Evolutionary conservation across 352 stramenopile genomes (phyloP), one percentile per base, ranked within the genome.

Genomic region (Globisporangium canariense): DNA sequence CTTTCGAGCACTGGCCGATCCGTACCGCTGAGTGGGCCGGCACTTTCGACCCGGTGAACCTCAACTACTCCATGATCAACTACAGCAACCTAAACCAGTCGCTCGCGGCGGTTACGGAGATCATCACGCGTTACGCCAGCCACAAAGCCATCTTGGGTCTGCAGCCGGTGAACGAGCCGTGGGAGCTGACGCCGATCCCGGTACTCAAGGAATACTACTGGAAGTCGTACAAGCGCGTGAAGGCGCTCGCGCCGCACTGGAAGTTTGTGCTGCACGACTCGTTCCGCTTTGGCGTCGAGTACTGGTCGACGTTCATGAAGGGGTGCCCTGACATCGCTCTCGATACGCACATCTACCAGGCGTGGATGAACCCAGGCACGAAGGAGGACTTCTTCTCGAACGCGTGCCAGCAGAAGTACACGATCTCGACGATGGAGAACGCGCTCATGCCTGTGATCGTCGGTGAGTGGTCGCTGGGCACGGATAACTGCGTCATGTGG

Each of bases 301-400:
- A 80, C 66, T 92, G 81, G 82, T 79, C 70, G 56, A 58, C 80
- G 22, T 92, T 94, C 70, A 89, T 92, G 75, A 78, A 77, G 50
- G 71, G 74, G 16, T 98, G 93, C 65, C 91, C 93, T 1, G 94
- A 98, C 63, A 95, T 97, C 67, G 93, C 91, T 4, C 71, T 98
- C 14, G 96, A 98, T 73, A 98, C 93, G 40, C 96, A 98, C 77
- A 98, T 98, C 63, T 98, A 98, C 74, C 94, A 98, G 73, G 88
- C 86, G 22, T 90, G 81, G 80, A 88, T 89, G 65, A 78, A 77
- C 41, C 83, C 83, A 0, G 76, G 78, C 22, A 90, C 81, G n/a
- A 62, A 73, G 60, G 78, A 80, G 43, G 83, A 88, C 62, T 98
- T 97, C 58, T 97, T 93, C 67, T 77, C 81, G 22, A 95, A 97